Base-by-base conservation (phyloP, 768 basidiomycete genomes). In the Punctularia strigosozonata region DNA sequence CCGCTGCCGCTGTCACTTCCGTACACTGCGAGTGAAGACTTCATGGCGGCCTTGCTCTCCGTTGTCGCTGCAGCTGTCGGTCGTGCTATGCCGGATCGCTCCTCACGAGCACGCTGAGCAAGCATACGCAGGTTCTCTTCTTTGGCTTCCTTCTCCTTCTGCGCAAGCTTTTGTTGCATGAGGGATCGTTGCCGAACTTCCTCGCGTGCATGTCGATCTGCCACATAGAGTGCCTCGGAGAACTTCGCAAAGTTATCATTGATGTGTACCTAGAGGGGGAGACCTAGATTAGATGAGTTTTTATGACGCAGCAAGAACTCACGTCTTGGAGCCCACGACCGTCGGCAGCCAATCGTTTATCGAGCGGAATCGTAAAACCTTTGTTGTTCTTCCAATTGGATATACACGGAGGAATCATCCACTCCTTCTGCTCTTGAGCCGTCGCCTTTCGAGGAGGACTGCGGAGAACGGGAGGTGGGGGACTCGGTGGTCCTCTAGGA, bases 311-410 rank as follows among this genome's bases (percentile, higher is more conserved):
- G 26, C 15, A 22, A 36, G 22, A 10, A 68, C 86, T 57, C 46
- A 95, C 94, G 57, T 99, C 95, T 60, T 99, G 95, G 24, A 99
- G 69, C 42, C 95, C 95, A 49, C 94, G 75, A n/a, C 94, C 94
- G 58, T 98, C 95, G 3, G 95, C 94, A 26, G 95, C 95, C 38
- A 99, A 66, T 46, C 94, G 86, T 64, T 99, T 98, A 56, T 98
- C 95, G 24, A 98, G 71, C 25, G 95, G 94, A 52, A 98, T 97
- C 2, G 95, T 98, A 58, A 92, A 99, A 73, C 95, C 95, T 63
- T 98, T 99, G 77, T 98, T 97, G 68, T 99, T 99, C 68, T 99
- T 99, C 95, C 95, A 99, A 62, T 99, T 99, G 20, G 89, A 94
- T 43, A 99, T 97, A 58, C 94, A 98, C 14, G 95, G 95, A 14